Base-by-base conservation (phyloP, 192 early-diverging fungal species). In the Coemansia sp. region DNA sequence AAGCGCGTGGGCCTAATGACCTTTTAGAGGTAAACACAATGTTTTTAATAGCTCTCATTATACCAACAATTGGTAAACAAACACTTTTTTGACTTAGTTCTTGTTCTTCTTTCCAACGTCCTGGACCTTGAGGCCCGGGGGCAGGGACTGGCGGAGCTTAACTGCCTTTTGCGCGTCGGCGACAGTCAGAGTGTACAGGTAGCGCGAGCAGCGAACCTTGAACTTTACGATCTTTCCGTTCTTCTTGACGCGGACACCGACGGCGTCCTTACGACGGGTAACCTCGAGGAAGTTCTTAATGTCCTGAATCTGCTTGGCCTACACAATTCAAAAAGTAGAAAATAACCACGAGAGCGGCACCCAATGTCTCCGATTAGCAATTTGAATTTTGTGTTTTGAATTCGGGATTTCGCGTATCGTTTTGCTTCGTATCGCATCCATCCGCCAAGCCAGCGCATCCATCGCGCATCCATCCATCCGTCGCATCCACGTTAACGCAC, bases 271-370 rank as follows among this genome's bases (percentile, higher is more conserved):
- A 85, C 95, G 92, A 74, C 89, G 85, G 65, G 96, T 90, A 70
- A 92, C 91, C 74, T 91, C 85, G 68, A 98, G 88, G 86, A 98
- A 98, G 74, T 95, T 86, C 88, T 97, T 98, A 80, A 98, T 97
- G 82, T 98, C 96, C 67, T 83, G 83, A 70, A 98, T 86, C 85
- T 97, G 91, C 88, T 95, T 95, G 81, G 97, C 91, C 97, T 96
- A 83, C 53, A 41, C 35, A 33, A n/a, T 10, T 37, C 10, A 18
- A 57, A 34, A 29, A 46, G 1, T 1, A n/a, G n/a, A 41, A 14
- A 46, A 12, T 26, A 46, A 22, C 21, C 21, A 46, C 6, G 1
- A 38, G 8, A 12, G 36, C 2, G 24, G 21, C 43, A 46, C 6
- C 21, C 21, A 46, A 14, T 46, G 10, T 18, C 43, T 10, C 19